phyloP scores from a whole-genome alignment of 495 filamentous ascomycete genomes.

The Neurospora sp. region DNA sequence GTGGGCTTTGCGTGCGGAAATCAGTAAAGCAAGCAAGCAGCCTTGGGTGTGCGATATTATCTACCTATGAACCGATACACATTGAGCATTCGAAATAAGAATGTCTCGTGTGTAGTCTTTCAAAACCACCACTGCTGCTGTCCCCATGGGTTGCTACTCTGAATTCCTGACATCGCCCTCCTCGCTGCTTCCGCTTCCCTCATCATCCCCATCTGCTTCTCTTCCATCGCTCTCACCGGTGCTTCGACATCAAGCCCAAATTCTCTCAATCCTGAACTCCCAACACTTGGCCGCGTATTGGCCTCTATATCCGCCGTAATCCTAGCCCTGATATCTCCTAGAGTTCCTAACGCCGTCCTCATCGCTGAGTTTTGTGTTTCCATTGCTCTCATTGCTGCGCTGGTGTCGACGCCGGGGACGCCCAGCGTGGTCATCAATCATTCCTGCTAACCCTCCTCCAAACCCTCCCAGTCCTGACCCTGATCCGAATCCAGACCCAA shows the following conservation, averaged over 20 bases:
- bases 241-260: neutral
- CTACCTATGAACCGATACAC: neutral
- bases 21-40: neutral
- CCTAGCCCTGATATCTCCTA: neutral
- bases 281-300: neutral
- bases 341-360: neutral
- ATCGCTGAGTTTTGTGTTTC: neutral
- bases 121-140: neutral
- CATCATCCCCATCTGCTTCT: neutral
- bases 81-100: neutral
- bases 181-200: neutral
- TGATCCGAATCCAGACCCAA: neutral
- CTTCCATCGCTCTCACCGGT: neutral
- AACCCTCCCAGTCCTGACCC: too few species aligned
- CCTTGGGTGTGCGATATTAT: neutral
- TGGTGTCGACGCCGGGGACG: neutral
- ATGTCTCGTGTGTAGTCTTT: neutral
- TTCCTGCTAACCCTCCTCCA: neutral
- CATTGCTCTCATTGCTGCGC: neutral
- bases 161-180: neutral
- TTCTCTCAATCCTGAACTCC: neutral
- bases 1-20: neutral
- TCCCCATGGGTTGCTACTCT: neutral
- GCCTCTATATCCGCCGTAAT: neutral
- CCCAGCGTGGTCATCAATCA: neutral